Conservation (phyloP, 2,329 filamentous ascomycete species). For the Bipolaris victoriae region DNA sequence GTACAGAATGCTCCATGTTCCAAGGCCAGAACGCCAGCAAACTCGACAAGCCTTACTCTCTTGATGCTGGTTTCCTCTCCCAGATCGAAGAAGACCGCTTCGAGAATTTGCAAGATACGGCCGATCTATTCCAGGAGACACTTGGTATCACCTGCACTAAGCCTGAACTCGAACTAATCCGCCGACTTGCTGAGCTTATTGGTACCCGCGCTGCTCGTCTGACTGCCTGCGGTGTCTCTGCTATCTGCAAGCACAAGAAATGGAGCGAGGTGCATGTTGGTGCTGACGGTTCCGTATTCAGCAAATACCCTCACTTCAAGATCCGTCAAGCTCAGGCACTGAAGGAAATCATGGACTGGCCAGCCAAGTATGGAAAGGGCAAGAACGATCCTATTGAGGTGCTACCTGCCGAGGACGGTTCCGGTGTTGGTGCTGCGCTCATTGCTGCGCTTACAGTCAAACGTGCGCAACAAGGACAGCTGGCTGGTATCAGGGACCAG, state of each 20-base stretch:
- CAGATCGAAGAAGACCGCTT: conserved; percentile 94
- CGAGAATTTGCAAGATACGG: conserved; percentile 91
- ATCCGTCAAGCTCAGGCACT: conserved; percentile 85
- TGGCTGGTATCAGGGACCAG: conserved; percentile 63
- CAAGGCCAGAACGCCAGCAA: conserved; percentile 78
- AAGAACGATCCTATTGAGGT: conserved; percentile 77
- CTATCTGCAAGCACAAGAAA: conserved; percentile 95
- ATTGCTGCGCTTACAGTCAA: conserved; percentile 78
- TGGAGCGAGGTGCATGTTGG: conserved; percentile 90
- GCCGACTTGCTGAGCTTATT: conserved; percentile 89
- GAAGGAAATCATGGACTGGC: conserved; percentile 95
- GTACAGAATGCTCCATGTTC: conserved; percentile 70
- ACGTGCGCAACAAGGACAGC: conserved; percentile 65
- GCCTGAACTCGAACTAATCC: conserved; percentile 86
- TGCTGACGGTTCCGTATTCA: conserved; percentile 96
- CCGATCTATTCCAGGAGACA: conserved; percentile 78
- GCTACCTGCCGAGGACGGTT: conserved; percentile 90
- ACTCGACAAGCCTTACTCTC: conserved; percentile 83
- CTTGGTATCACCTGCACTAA: conserved; percentile 73
- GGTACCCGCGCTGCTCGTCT: conserved; percentile 92
- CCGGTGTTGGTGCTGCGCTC: conserved; percentile 93
- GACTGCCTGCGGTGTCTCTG: conserved; percentile 91
- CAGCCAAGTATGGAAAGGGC: conserved; percentile 73
- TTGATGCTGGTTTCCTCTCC: conserved; percentile 93
- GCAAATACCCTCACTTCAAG: conserved; percentile 99